Evolutionary conservation across 2,329 filamentous ascomycete species (phyloP), one percentile per base, ranked within the genome.

Genomic region (Dothidotthia symphoricarpi): DNA sequence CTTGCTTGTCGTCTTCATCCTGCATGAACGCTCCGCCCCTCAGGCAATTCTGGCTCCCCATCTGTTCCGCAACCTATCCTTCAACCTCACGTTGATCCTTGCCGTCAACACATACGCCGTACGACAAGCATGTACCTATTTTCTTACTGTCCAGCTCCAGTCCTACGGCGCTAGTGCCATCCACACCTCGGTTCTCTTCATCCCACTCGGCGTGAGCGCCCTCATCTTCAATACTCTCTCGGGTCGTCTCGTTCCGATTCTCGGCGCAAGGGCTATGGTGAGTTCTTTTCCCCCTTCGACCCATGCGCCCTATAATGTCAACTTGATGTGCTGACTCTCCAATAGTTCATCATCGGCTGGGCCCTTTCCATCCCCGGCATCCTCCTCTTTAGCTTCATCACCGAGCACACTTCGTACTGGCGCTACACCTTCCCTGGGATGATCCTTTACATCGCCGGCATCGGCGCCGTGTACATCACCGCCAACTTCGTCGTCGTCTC

Each of bases 71-170:
- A 15, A 32, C 16, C 5, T 24, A 2, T 32, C 30, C 12, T 32
- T 32, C 30, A 24, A 24, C 30, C 30, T 32, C 30, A 32, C 30
- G 6, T 2, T 32, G 9, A 32, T 32, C 17, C 30, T 39, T 9
- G 30, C 36, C 13, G 25, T 33, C 25, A 39, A 33, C 10, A 39
- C 30, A 11, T 39, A 39, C 28, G 36, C 36, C n/a, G 30, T 39
- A 25, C 24, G 36, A 29, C 36, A 39, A 25, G 36, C 24, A 10
- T 33, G 29, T 14, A 39, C 24, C 3, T 39, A 39, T 30, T 39
- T 34, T 14, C 36, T 39, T n/a, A 39, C 36, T 25, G 25, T 39
- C 3, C 30, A 39, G 30, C 36, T 39, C 8, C 36, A 39, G 36
- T 32, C 30, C 30, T 32, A 32, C n/a, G 30, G 36, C 16, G 16